Evolutionary conservation across 139 green algal species (phyloP).

Genomic region (Closterium sp.): DNA sequence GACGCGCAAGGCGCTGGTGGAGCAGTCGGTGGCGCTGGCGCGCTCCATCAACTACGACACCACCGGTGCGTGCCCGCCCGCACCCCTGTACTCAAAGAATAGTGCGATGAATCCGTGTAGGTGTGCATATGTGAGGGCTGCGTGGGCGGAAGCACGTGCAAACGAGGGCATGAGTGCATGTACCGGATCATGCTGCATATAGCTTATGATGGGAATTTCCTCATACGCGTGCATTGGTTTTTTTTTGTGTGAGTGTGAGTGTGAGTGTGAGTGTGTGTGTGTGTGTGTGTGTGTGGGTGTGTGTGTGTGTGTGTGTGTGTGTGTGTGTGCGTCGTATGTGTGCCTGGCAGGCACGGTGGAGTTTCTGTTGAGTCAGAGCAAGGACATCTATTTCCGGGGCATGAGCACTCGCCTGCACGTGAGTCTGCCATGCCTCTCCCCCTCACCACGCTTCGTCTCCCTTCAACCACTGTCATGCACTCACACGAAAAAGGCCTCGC

Average conservation of each 20-base stretch:
- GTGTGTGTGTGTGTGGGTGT: not conserved
- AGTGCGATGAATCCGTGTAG: too few relatives aligned
- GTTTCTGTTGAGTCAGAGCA: not conserved
- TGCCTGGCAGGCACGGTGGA: not conserved
- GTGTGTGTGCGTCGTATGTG: not conserved
- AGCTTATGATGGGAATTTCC: too few relatives aligned
- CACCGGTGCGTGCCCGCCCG: conserved; percentile 32
- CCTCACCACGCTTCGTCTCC: too few relatives aligned
- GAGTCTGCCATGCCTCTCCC: not conserved
- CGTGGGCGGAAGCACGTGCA: too few relatives aligned
- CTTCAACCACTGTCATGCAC: too few relatives aligned
- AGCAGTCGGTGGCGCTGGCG: conserved; percentile 62
- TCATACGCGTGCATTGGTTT: not conserved
- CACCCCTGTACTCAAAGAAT: too few relatives aligned
- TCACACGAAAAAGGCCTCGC: too few relatives aligned
- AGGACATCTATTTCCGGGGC: not conserved
- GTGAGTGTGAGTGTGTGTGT: not conserved
- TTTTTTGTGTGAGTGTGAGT: too few relatives aligned
- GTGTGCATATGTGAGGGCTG: conserved; percentile 16
- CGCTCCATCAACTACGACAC: conserved; percentile 61
- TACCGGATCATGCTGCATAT: too few relatives aligned
- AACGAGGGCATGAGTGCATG: too few relatives aligned
- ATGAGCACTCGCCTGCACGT: not conserved
- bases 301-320: not conserved
- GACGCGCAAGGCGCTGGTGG: conserved; percentile 57